Evolutionary conservation across 441 rosid genomes (phyloP).

Genomic region (Cnidoscolus chayamansa): DNA sequence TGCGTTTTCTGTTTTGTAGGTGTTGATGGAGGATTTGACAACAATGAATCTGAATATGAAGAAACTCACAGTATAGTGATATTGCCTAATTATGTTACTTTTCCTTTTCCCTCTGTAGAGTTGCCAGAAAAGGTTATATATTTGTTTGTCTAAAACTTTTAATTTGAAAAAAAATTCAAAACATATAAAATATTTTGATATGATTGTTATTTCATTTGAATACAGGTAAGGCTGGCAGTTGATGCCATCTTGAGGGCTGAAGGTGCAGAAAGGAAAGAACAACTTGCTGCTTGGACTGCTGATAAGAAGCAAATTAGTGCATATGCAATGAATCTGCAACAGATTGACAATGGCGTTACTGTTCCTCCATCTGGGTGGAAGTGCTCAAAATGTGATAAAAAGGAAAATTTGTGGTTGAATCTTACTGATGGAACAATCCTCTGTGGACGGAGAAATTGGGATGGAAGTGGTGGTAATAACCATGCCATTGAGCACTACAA

Average conservation of each 20-base stretch:
- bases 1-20: constrained; percentile 45
- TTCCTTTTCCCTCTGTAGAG: constrained; percentile 88
- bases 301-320: constrained; percentile 75
- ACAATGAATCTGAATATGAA: constrained; percentile 75
- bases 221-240: constrained; percentile 81
- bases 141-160: constrained; percentile 1
- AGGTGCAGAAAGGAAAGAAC: constrained; percentile 86
- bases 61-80: constrained; percentile 63
- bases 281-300: constrained; percentile 90
- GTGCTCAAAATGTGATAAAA: constrained; percentile 86
- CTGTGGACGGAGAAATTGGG: constrained; percentile 94
- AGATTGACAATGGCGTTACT: constrained; percentile 63
- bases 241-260: constrained; percentile 75
- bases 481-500: constrained; percentile 89
- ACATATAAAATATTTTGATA: neutral
- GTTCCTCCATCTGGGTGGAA: constrained; percentile 91
- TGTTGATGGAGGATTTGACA: constrained; percentile 89
- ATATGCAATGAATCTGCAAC: constrained; percentile 71
- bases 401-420: constrained; percentile 89
- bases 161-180: neutral
- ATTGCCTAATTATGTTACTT: constrained; percentile 67
- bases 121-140: constrained; percentile 85
- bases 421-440: constrained; percentile 94
- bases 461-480: constrained; percentile 94
- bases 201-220: neutral